Evolutionary conservation across 495 filamentous ascomycete species (phyloP), one percentile per base, ranked within the genome.

Genomic region (Penicillium chermesinum): DNA sequence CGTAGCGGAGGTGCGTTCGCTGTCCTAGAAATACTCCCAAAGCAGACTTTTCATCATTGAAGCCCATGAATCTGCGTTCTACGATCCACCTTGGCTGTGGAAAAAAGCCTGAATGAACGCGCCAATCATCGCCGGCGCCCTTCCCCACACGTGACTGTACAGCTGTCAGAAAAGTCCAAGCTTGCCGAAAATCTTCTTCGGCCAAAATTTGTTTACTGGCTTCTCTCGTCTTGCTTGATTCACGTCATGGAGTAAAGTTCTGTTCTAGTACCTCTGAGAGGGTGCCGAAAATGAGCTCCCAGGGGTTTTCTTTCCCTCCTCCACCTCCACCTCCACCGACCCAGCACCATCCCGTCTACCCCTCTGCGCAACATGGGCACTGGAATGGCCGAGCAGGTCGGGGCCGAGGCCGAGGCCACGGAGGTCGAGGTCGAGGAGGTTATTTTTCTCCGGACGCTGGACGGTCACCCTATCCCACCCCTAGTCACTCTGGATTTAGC

Each of bases 261-360:
- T 21, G 25, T 42, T 35, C 46, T 49, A 51, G 53, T 41, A 50
- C 50, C 50, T 53, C 43, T 38, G 21, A 41, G 57, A 69, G 60
- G 50, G 54, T 54, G 17, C 40, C 40, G 46, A 62, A 45, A 38
- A 77, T 77, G 72, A 70, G 59, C 48, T 60, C 74, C 35, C 68
- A 73, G 55, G 66, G 66, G 16, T 78, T 78, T 54, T 73, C 70
- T 40, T 78, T 76, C 55, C 75, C 75, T 41, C 75, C 75, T 13
- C 75, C 75, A 17, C 74, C 74, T 16, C 73, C 73, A 14, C 73
- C 73, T 30, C 67, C 67, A 35, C 61, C 64, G 58, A 44, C 40
- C 25, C 59, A 60, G 38, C 58, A 59, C 44, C 52, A 49, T 40
- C 44, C 55, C 5, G 38, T 49, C 19, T 63, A 63, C 40, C 53